These are phyloP conservation scores for Mytilinidion resinicola DNA, from an alignment of 495 filamentous ascomycete species.

Conservation along the genomic window DNA sequence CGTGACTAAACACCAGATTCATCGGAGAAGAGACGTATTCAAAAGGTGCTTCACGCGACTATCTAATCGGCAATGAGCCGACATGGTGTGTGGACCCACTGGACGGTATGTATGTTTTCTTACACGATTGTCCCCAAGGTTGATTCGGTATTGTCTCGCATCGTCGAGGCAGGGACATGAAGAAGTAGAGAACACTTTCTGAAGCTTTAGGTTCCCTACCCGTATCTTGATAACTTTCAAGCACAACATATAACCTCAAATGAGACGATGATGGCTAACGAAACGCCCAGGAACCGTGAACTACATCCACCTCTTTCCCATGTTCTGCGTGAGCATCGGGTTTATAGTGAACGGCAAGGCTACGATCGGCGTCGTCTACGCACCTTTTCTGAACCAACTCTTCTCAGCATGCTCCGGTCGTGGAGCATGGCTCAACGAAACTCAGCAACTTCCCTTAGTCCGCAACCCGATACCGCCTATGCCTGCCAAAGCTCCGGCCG, in stretches of 20 bases:
- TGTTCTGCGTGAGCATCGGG: conserved; percentile 66
- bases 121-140: background rate
- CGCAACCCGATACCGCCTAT: conserved; percentile 52
- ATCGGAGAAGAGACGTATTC: conserved; percentile 67
- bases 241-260: background rate
- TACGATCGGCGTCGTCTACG: conserved; percentile 59
- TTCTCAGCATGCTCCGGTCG: conserved; percentile 56
- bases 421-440: conserved; percentile 62
- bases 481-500: conserved; percentile 54
- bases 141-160: background rate
- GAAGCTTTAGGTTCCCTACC: no score
- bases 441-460: conserved; percentile 51
- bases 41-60: conserved; percentile 50
- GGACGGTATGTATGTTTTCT: conserved; percentile 39
- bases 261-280: background rate
- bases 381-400: conserved; percentile 57
- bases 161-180: no score
- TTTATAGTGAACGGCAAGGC: conserved; percentile 52
- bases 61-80: conserved; percentile 54
- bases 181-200: no score
- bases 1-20: conserved; percentile 44
- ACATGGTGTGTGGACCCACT: conserved; percentile 67
- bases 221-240: no score
- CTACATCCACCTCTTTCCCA: conserved; percentile 65
- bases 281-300: conserved; percentile 52